phyloP scores from a whole-genome alignment of 1,139 yeast genomes.

The Saccharomyces hybrid region DNA sequence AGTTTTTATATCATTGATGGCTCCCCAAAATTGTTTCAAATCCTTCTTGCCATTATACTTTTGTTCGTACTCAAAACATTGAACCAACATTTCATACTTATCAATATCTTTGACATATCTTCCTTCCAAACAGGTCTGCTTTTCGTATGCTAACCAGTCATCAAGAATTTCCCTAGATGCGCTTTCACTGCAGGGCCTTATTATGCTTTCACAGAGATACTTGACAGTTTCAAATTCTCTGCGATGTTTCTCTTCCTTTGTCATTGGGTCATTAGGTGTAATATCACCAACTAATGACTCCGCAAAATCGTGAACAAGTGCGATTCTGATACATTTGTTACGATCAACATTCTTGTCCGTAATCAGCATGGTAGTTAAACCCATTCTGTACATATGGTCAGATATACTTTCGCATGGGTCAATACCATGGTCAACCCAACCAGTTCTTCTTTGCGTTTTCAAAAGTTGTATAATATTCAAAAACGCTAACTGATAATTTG shows the following conservation, averaged over 20 bases:
- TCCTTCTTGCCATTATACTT: slow-evolving; percentile 48
- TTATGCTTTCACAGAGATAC: slow-evolving; percentile 50
- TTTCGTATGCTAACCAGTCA: slow-evolving; percentile 88
- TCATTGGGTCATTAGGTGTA: slow-evolving; percentile 72
- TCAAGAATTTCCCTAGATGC: slow-evolving; percentile 65
- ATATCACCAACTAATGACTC: slow-evolving; percentile 92
- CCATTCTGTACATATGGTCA: slow-evolving; percentile 97
- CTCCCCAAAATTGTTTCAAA: slow-evolving; percentile 62
- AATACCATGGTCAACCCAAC: slow-evolving; percentile 82
- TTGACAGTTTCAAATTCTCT: slow-evolving; percentile 72
- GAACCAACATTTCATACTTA: slow-evolving; percentile 86
- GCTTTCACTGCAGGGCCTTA: slow-evolving; percentile 52
- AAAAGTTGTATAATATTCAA: slow-evolving; percentile 68
- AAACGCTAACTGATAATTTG: slow-evolving; percentile 57
- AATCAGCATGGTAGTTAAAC: slow-evolving; percentile 68
- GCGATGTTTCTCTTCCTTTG: slow-evolving; percentile 68
- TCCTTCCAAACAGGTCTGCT: slow-evolving; percentile 74
- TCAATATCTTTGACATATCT: slow-evolving; percentile 91
- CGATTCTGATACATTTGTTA: slow-evolving; percentile 71
- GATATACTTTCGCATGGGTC: slow-evolving; percentile 65
- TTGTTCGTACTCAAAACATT: slow-evolving; percentile 86
- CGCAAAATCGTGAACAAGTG: slow-evolving; percentile 89
- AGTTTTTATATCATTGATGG: slow-evolving; percentile 61
- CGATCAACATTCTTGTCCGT: slow-evolving; percentile 43
- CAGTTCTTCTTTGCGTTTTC: slow-evolving; percentile 83